Percentiles rank a stretch among this genome's conserved stretches.
phyloP scores from a whole-genome alignment of 1,139 yeast species.

The Yamadazyma conglobata region DNA sequence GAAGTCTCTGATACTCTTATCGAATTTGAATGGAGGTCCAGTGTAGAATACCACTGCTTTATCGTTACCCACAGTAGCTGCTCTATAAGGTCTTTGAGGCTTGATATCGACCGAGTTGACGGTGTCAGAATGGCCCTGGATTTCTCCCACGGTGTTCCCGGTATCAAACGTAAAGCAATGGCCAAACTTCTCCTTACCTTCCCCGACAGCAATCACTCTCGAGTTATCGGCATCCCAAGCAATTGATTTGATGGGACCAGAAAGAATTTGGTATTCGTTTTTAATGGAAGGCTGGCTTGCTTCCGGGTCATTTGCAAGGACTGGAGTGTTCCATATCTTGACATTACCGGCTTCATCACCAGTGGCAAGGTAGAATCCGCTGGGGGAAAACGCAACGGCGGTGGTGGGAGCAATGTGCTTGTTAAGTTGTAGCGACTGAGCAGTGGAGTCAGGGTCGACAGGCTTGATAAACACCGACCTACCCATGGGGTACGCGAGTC shows the following conservation, averaged over 20 bases:
- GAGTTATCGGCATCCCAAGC: constrained; percentile 92
- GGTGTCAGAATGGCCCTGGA: constrained; percentile 87
- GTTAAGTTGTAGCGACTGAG: constrained; percentile 62
- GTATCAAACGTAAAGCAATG: constrained; percentile 92
- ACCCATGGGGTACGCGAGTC: constrained; percentile 80
- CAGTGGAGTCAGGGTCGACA: constrained; percentile 34
- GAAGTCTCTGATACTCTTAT: constrained; percentile 64
- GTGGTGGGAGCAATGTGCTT: constrained; percentile 71
- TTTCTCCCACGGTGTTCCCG: constrained; percentile 93
- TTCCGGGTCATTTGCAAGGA: constrained; percentile 16
- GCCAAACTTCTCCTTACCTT: constrained; percentile 88
- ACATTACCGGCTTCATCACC: constrained; percentile 90
- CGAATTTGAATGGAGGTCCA: constrained; percentile 93
- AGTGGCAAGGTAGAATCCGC: constrained; percentile 86
- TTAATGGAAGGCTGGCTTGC: constrained; percentile 40
- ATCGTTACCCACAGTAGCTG: constrained; percentile 91
- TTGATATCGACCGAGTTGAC: constrained; percentile 83
- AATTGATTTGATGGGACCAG: constrained; percentile 78
- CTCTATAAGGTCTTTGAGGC: constrained; percentile 89
- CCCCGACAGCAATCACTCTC: constrained; percentile 90
- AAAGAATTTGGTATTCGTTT: constrained; percentile 77
- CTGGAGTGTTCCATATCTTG: constrained; percentile 74
- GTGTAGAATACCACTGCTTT: constrained; percentile 76
- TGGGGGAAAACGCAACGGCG: constrained; percentile 83
- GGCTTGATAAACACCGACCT: constrained; percentile 75